phyloP scores from a whole-genome alignment of 2,329 filamentous ascomycete species.

The Tolypocladium tropicale region DNA sequence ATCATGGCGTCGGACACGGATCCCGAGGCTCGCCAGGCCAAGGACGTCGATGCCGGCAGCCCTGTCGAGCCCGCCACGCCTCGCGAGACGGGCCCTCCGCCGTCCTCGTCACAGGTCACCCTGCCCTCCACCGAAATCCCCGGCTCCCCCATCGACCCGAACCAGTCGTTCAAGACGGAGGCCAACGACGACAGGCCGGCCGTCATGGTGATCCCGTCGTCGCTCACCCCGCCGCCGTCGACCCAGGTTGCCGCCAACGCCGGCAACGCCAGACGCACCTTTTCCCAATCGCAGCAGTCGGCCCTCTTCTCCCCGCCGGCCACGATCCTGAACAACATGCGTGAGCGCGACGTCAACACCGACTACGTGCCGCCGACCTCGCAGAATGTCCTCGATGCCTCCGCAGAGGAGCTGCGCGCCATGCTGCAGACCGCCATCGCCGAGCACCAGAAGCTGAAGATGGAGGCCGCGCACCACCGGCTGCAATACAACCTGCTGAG shows the following conservation, averaged over 20 bases:
- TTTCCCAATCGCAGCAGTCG: constrained; percentile 34
- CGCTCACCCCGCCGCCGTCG: constrained; percentile 46
- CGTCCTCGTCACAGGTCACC: constrained; percentile 38
- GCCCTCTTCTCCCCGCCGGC: constrained; percentile 44
- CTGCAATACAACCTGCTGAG: constrained; percentile 77
- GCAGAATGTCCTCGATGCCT: constrained; percentile 40
- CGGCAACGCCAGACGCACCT: constrained; percentile 15
- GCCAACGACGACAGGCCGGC: constrained; percentile 33
- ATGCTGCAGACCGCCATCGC: constrained; percentile 45
- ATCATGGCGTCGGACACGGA: constrained; percentile 26
- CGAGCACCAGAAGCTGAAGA: constrained; percentile 55
- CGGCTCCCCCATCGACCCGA: constrained; percentile 39
- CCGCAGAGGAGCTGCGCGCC: constrained; percentile 43
- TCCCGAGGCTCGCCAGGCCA: constrained; percentile 19
- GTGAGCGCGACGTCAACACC: constrained; percentile 16
- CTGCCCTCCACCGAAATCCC: constrained; percentile 49
- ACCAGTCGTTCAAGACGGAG: constrained; percentile 39
- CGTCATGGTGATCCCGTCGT: constrained; percentile 44
- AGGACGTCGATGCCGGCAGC: constrained; percentile 21
- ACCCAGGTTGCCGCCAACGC: constrained; percentile 33
- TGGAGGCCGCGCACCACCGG: constrained; percentile 82
- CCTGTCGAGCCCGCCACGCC: constrained; percentile 22
- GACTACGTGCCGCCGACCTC: constrained; percentile 38
- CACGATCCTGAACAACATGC: constrained; percentile 28
- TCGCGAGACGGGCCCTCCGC: constrained; percentile 15